phyloP scores from a whole-genome alignment of 108 stramenopile species.

The Fistulifera pelliculosa region DNA sequence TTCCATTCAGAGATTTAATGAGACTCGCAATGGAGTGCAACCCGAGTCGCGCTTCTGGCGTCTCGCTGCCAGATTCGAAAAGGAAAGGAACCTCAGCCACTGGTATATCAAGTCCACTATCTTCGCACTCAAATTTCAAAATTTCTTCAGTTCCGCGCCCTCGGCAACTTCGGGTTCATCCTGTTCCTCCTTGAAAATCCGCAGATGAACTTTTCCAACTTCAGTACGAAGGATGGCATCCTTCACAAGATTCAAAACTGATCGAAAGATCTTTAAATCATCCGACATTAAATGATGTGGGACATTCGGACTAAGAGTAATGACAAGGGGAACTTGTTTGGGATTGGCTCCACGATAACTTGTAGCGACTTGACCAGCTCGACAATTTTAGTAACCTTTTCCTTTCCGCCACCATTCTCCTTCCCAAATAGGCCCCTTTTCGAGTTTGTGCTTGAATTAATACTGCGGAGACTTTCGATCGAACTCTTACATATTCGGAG shows the following conservation, averaged over 20 bases:
- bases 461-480: constrained; percentile 43
- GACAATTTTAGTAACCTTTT: constrained; percentile 11
- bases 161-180: neutral
- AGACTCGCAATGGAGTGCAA: constrained; percentile 32
- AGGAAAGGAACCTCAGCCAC: neutral
- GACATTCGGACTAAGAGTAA: constrained; percentile 18
- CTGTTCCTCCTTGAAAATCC: neutral
- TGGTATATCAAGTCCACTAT: constrained; percentile 1
- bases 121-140: constrained; percentile 2
- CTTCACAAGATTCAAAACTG: constrained; percentile 42
- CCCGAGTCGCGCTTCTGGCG: constrained; percentile 7
- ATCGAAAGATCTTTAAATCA: constrained; percentile 52
- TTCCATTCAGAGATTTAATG: constrained; percentile 23
- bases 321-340: constrained; percentile 47
- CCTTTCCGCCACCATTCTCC: no score
- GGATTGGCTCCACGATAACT: constrained; percentile 46
- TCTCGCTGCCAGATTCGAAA: neutral
- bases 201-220: neutral
- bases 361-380: constrained; percentile 46
- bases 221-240: constrained; percentile 1
- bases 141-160: neutral
- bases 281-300: constrained; percentile 36
- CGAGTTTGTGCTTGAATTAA: constrained; percentile 4
- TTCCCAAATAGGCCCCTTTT: no score
- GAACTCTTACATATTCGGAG: constrained; percentile 32